phyloP scores from a whole-genome alignment of 2,329 filamentous ascomycete species.

The Dactylellina sp. region DNA sequence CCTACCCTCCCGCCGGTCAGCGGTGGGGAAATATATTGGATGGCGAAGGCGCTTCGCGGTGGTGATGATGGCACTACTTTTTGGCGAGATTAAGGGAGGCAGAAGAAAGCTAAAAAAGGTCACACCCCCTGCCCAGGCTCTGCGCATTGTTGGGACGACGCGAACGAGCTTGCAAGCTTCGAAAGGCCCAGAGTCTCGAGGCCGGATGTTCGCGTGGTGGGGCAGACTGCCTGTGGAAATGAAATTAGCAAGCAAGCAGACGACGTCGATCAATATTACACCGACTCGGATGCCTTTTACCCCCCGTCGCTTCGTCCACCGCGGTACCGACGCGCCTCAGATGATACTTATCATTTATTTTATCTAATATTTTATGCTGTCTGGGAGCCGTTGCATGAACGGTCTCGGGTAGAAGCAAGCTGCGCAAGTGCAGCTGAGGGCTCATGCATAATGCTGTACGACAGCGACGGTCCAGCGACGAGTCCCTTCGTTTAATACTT shows the following conservation, averaged over 20 bases:
- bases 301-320: no score
- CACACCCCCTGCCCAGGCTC: slow-evolving; percentile 8
- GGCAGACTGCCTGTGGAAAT: slow-evolving; percentile 40
- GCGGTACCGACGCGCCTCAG: not conserved
- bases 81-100: slow-evolving; percentile 39
- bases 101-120: slow-evolving; percentile 1
- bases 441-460: slow-evolving; percentile 48
- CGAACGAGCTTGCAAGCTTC: not conserved
- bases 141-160: slow-evolving; percentile 30
- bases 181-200: not conserved
- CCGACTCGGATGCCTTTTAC: not conserved
- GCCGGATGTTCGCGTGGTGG: not conserved
- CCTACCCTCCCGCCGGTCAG: slow-evolving; percentile 32
- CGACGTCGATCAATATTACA: slow-evolving; percentile 43
- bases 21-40: slow-evolving; percentile 50
- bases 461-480: slow-evolving; percentile 14
- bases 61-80: slow-evolving; percentile 12
- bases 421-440: slow-evolving; percentile 34
- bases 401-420: slow-evolving; percentile 25
- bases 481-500: not conserved
- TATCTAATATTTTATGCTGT: not conserved
- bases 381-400: not conserved
- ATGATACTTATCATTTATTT: not conserved
- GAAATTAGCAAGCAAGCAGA: slow-evolving; percentile 40
- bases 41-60: slow-evolving; percentile 34